Evolutionary conservation across 225 moss, liverwort and hornwort species (phyloP).

Genomic region (Anthoceros angustus): DNA sequence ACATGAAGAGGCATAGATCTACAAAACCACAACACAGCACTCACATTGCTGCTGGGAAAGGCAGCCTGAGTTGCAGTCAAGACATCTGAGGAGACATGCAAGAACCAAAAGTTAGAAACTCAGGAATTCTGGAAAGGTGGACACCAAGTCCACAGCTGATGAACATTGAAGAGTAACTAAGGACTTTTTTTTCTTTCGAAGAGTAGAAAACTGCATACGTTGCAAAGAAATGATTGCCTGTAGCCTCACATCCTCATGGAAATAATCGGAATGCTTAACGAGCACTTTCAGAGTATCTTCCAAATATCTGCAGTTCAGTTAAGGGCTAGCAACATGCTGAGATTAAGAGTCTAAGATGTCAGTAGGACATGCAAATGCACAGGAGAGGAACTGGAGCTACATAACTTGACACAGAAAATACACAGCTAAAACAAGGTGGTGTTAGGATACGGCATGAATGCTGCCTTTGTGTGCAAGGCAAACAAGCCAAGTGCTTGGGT

Average conservation of each 20-base stretch:
- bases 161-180: not conserved
- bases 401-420: constrained; percentile 5
- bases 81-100: constrained; percentile 35
- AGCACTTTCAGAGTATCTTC: constrained; percentile 85
- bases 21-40: constrained; percentile 4
- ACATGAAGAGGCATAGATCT: not conserved
- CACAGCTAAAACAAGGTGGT: not conserved
- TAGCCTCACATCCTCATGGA: constrained; percentile 93
- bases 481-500: constrained; percentile 92
- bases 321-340: constrained; percentile 5
- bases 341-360: not conserved
- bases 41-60: constrained; percentile 62
- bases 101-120: not conserved
- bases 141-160: no score
- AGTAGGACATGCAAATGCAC: not conserved
- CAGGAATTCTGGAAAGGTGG: not conserved
- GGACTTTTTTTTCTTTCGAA: not conserved
- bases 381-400: not conserved
- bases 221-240: constrained; percentile 79
- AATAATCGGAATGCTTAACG: constrained; percentile 80
- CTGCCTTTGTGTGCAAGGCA: constrained; percentile 77
- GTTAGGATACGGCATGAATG: constrained; percentile 76
- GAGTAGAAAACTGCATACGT: constrained; percentile 23
- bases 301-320: constrained; percentile 36
- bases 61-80: constrained; percentile 78